Conservation (phyloP, 106 monocot species). For the Platanthera zijinensis region DNA sequence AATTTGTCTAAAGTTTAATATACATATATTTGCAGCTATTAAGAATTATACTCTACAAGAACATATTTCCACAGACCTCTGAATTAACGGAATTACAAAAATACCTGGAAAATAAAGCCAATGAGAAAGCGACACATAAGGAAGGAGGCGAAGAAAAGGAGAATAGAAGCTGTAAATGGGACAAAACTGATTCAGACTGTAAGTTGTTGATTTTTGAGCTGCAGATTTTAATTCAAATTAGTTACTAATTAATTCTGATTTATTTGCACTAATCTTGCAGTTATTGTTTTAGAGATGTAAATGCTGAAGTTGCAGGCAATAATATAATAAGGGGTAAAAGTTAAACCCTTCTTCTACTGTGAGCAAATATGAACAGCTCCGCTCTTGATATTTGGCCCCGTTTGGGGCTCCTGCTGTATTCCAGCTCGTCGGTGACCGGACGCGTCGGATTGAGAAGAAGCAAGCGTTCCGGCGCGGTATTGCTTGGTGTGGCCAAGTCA, state of each 20-base stretch:
- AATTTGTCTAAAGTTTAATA: neutral
- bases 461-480: no score
- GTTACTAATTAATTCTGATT: neutral
- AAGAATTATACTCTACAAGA: constrained; percentile 61
- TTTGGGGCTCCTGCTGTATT: no score
- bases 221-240: neutral
- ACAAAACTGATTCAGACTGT: constrained; percentile 64
- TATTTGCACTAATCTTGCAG: neutral
- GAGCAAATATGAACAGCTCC: no score
- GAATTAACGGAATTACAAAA: constrained; percentile 26
- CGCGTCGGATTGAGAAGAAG: no score
- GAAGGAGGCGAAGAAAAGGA: constrained; percentile 22
- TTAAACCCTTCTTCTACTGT: no score
- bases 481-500: no score
- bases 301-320: no score
- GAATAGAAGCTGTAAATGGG: constrained; percentile 56
- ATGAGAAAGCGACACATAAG: constrained; percentile 5
- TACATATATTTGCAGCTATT: constrained; percentile 24
- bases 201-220: constrained; percentile 18
- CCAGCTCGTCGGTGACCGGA: no score
- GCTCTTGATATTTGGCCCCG: no score
- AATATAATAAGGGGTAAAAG: no score
- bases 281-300: constrained; percentile 2
- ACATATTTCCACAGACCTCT: constrained; percentile 43
- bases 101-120: constrained; percentile 34